Percentiles rank a stretch among this genome's conserved stretches.
Evolutionary conservation across 352 stramenopile genomes (phyloP).

Genomic region (Pythium utonaiense): DNA sequence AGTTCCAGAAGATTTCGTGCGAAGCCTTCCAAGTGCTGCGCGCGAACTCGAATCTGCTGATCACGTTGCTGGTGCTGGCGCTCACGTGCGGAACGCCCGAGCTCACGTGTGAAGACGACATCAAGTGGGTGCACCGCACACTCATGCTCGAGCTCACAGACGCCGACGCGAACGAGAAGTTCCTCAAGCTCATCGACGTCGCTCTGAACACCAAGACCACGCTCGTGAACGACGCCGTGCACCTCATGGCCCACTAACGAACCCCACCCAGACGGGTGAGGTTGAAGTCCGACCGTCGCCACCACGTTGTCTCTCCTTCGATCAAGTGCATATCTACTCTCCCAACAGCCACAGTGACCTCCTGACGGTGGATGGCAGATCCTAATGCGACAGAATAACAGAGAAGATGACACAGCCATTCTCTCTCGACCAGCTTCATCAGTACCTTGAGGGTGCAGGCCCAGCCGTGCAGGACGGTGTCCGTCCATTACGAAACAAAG

Average conservation of each 20-base stretch:
- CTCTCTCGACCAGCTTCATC: no score
- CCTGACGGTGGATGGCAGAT: no score
- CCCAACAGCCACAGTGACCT: no score
- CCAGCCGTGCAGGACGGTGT: no score
- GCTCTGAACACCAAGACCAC: conserved; percentile 76
- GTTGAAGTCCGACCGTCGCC: not conserved
- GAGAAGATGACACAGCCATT: no score
- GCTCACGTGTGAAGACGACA: conserved; percentile 56
- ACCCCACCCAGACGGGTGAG: not conserved
- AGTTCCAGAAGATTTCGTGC: conserved; percentile 69
- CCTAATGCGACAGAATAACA: no score
- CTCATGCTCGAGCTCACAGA: conserved; percentile 77
- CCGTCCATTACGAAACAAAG: conserved; percentile 2
- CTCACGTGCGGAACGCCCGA: conserved; percentile 82
- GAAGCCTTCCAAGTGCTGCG: conserved; percentile 73
- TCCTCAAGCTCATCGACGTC: conserved; percentile 77
- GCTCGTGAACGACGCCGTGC: conserved; percentile 80
- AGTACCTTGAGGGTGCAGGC: no score
- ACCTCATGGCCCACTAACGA: conserved; percentile 80
- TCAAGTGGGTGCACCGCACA: conserved; percentile 77
- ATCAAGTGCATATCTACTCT: no score
- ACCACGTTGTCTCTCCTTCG: not conserved
- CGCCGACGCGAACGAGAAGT: conserved; percentile 49
- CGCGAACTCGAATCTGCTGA: conserved; percentile 71
- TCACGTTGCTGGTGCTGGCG: conserved; percentile 77